A percentile compares a stretch with the other conserved stretches of the same genome.
phyloP scores from a whole-genome alignment of 1,284 basidiomycete genomes.

The Tremellales sp. region DNA sequence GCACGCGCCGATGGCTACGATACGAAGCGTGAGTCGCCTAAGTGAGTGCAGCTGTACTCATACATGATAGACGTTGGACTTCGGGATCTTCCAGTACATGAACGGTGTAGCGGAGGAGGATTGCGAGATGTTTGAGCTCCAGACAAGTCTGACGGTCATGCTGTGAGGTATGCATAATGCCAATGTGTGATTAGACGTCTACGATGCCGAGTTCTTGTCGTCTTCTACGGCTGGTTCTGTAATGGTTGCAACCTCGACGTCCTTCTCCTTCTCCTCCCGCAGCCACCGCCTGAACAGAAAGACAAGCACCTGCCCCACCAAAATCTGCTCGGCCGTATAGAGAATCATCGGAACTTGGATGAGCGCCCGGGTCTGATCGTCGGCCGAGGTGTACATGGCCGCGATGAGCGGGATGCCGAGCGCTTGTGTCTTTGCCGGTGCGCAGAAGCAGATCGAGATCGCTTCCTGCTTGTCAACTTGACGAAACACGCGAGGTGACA shows the following conservation, averaged over 20 bases:
- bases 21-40: too few relatives aligned
- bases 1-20: too few relatives aligned
- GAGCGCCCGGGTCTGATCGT: constrained; percentile 7
- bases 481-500: constrained; percentile 9
- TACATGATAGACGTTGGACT: too few relatives aligned
- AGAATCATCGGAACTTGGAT: constrained; percentile 19
- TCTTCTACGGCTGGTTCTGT: too few relatives aligned
- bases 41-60: too few relatives aligned
- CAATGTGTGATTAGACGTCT: too few relatives aligned
- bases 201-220: too few relatives aligned
- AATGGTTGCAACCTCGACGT: not conserved
- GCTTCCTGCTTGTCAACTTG: constrained; percentile 17
- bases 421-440: constrained; percentile 22
- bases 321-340: constrained; percentile 19
- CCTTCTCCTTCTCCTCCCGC: constrained; percentile 1
- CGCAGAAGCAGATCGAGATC: constrained; percentile 22
- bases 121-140: too few relatives aligned
- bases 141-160: too few relatives aligned
- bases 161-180: too few relatives aligned
- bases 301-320: constrained; percentile 13
- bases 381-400: constrained; percentile 15
- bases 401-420: constrained; percentile 22
- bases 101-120: too few relatives aligned
- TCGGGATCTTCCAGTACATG: too few relatives aligned
- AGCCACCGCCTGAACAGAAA: constrained; percentile 14